A percentile compares a stretch with the other conserved stretches of the same genome.
Evolutionary conservation across 108 stramenopile species (phyloP).

Genomic region (Mediolabrus comicus): DNA sequence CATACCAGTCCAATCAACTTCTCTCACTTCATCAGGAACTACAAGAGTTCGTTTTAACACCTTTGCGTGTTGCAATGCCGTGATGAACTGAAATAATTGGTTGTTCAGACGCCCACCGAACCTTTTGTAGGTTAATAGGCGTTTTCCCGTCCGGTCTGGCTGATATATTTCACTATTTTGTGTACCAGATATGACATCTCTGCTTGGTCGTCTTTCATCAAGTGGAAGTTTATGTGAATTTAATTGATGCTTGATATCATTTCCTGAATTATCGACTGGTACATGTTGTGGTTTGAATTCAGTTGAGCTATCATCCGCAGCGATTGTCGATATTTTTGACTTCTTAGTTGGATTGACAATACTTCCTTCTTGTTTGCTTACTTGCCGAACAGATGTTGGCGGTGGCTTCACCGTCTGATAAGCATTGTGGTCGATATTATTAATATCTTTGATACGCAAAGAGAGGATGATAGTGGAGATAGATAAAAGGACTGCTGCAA

Average conservation of each 20-base stretch:
- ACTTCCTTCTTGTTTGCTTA: not conserved
- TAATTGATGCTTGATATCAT: too few species aligned
- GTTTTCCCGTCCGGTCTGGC: slow-evolving; percentile 26
- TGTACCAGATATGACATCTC: not conserved
- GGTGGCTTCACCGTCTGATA: not conserved
- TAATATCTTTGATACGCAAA: not conserved
- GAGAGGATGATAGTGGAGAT: not conserved
- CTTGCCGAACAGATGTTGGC: not conserved
- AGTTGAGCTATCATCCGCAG: not conserved
- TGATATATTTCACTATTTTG: slow-evolving; percentile 34
- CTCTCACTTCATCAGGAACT: slow-evolving; percentile 44
- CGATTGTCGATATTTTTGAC: not conserved
- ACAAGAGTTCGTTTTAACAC: slow-evolving; percentile 43
- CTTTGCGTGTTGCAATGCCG: slow-evolving; percentile 43
- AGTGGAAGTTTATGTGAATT: not conserved
- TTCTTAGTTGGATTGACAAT: not conserved
- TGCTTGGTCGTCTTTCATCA: not conserved
- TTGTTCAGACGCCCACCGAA: slow-evolving; percentile 49
- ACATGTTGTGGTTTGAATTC: too few species aligned
- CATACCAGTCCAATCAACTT: slow-evolving; percentile 51
- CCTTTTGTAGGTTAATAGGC: slow-evolving; percentile 38
- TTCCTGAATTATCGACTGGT: too few species aligned
- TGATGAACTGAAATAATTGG: slow-evolving; percentile 49
- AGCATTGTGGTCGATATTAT: not conserved
- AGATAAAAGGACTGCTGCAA: not conserved